Evolutionary conservation across 306 rosid genomes (phyloP).

Genomic region (Sphenostylis stenocarpa): DNA sequence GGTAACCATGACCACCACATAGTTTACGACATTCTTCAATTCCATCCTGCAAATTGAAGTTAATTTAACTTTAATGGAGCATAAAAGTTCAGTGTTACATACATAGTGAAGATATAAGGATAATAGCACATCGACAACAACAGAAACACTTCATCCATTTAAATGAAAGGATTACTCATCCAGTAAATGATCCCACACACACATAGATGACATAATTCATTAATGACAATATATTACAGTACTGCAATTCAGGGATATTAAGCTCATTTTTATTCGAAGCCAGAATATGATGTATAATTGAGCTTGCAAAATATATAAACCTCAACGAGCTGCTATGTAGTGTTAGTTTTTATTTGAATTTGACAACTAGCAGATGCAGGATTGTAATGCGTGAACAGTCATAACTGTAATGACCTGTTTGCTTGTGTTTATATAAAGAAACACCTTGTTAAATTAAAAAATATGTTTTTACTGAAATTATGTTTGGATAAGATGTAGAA

Average conservation of each 20-base stretch:
- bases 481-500: too few relatives aligned
- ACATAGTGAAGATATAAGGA: slow-evolving; percentile 9
- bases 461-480: background rate
- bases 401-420: background rate
- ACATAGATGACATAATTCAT: slow-evolving; percentile 8
- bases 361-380: background rate
- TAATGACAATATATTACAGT: background rate
- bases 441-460: background rate
- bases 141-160: slow-evolving; percentile 1
- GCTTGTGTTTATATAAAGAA: background rate
- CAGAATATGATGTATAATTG: background rate
- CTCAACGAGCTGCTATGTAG: background rate
- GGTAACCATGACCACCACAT: slow-evolving; percentile 98
- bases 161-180: slow-evolving; percentile 7
- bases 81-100: background rate
- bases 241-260: background rate
- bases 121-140: background rate
- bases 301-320: background rate
- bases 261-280: background rate
- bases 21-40: slow-evolving; percentile 95
- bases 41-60: slow-evolving; percentile 62
- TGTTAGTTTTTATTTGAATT: background rate
- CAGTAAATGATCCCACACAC: slow-evolving; percentile 17
- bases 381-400: background rate
- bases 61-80: background rate